Conservation (phyloP, 2,329 filamentous ascomycete genomes). For the Cordyceps cicadae region DNA sequence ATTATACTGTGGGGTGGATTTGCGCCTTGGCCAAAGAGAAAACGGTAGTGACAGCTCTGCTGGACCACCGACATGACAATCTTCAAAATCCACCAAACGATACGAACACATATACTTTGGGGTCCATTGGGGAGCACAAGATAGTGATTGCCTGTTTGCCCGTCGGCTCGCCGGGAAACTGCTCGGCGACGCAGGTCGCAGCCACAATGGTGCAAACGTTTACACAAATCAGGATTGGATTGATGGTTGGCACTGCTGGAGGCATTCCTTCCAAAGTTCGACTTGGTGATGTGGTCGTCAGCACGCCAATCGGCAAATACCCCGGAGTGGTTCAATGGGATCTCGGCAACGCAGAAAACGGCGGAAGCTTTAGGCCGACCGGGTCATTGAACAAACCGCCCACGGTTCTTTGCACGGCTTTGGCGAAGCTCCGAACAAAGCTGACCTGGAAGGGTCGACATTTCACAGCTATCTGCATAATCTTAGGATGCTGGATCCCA, state of each 20-base stretch:
- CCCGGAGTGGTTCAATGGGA: not conserved
- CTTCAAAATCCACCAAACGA: not conserved
- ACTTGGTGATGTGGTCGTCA: not conserved
- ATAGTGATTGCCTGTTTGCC: not conserved
- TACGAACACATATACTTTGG: not conserved
- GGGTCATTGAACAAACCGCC: not conserved
- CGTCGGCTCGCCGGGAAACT: not conserved
- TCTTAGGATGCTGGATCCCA: not conserved
- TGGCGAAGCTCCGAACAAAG: not conserved
- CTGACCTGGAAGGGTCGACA: not conserved
- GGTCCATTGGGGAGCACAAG: not conserved
- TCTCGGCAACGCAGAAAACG: not conserved
- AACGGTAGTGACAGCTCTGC: not conserved
- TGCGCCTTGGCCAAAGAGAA: not conserved
- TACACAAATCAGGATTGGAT: not conserved
- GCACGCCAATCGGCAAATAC: not conserved
- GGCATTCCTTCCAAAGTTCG: not conserved
- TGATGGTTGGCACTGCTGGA: not conserved
- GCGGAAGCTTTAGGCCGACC: not conserved
- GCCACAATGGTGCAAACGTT: not conserved
- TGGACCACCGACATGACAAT: not conserved
- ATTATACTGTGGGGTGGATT: not conserved
- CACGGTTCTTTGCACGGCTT: not conserved
- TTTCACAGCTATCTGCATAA: not conserved
- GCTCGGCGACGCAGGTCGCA: not conserved